Evolutionary conservation across 257 asterid genomes (phyloP), one percentile per base, ranked within the genome.

Genomic region (Gentiana straminea): DNA sequence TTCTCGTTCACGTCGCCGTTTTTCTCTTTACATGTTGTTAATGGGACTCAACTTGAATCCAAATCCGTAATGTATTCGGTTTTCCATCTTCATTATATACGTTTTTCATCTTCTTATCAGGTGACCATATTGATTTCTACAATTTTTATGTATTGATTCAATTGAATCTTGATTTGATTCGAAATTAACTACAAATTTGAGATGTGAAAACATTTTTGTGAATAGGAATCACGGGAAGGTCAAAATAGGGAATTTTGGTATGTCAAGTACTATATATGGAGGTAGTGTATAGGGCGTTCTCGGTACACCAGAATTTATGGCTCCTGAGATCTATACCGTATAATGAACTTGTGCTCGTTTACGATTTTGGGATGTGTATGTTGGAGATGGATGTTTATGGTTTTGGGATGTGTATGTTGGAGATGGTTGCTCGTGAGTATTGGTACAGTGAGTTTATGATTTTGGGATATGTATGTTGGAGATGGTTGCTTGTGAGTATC

Each of bases 231-330:
- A 62, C 8, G 96, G 96, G 48, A 78, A 80, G 68, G 82, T 87
- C 52, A 87, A 87, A 75, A 81, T 87, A 45, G 96, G 96, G 37
- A 94, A 87, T 67, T 75, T 87, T 54, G 94, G 96, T 35, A 70
- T 84, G 68, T 94, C 94, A 5, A 77, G 83, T 12, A 69, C 77
- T 33, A 67, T 82, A 85, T 80, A 67, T 39, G 60, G 49, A 33
- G 72, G 61, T 56, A 83, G 95, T 70, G 93, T 86, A 51, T 67
- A 77, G 49, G 94, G 94, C 79, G 76, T 13, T n/a, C 13, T 47
- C 82, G 95, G 96, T 35, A 88, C 96, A 49, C 94, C 95, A 11
- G 96, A 84, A 61, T 88, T 88, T 67, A 88, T 88, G 96, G 96
- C 96, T 35, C 96, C 94, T 15, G 96, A 86, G 71, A 77, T 86